Evolutionary conservation across 352 stramenopile species (phyloP).

Genomic region (Globisporangium okanoganense): DNA sequence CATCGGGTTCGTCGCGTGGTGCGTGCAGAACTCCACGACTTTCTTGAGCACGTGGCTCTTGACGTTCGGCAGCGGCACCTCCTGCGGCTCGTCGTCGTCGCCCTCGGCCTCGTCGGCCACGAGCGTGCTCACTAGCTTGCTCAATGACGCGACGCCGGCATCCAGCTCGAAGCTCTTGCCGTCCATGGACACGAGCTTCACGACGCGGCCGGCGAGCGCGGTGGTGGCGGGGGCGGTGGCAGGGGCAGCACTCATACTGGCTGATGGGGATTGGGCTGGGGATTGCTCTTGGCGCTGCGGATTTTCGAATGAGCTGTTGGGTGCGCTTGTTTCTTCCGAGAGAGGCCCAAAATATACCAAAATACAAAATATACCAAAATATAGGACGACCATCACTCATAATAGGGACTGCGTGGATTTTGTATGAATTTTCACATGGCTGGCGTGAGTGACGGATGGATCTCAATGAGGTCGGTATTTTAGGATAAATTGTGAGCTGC

Average conservation of each 20-base stretch:
- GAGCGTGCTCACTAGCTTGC: constrained; percentile 18
- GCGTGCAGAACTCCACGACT: constrained; percentile 20
- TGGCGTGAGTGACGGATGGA: too few species aligned
- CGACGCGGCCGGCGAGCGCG: constrained; percentile 7
- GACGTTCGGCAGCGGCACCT: constrained; percentile 25
- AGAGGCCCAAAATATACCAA: too few species aligned
- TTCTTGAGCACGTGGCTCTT: constrained; percentile 22
- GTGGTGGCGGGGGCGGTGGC: not conserved
- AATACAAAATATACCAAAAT: too few species aligned
- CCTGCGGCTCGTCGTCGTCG: constrained; percentile 16
- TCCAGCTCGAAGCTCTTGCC: constrained; percentile 16
- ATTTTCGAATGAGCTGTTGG: not conserved
- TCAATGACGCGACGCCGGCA: constrained; percentile 17
- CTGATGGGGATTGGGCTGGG: too few species aligned
- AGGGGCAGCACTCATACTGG: not conserved
- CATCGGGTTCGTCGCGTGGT: constrained; percentile 22
- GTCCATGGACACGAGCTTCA: constrained; percentile 19
- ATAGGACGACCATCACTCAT: too few species aligned
- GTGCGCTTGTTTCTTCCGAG: not conserved
- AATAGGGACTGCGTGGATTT: too few species aligned
- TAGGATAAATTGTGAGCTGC: too few species aligned
- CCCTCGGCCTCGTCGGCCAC: constrained; percentile 11
- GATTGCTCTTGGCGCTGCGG: not conserved
- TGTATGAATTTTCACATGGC: too few species aligned
- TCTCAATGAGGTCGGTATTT: too few species aligned